phyloP scores from a whole-genome alignment of 2,329 filamentous ascomycete species.

The Chrysosphaeria jannelii region DNA sequence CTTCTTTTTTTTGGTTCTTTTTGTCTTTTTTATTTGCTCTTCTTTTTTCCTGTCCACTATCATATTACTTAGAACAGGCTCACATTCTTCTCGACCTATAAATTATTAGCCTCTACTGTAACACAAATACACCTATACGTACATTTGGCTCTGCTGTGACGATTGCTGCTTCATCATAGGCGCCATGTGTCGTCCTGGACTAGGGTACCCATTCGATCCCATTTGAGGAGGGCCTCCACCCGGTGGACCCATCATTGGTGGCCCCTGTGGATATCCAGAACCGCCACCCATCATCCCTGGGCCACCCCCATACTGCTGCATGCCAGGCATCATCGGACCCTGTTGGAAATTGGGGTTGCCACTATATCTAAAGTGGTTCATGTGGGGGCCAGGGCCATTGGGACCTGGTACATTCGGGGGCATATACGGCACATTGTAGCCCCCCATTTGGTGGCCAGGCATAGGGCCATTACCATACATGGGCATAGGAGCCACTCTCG shows the following conservation, averaged over 20 bases:
- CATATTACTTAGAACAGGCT: not conserved
- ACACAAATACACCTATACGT: too few relatives aligned
- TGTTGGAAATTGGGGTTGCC: slow-evolving; percentile 39
- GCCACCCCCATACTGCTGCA: slow-evolving; percentile 48
- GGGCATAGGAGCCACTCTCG: slow-evolving; percentile 39
- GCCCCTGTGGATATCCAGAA: too few relatives aligned
- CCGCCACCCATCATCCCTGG: slow-evolving; percentile 32
- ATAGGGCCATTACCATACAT: slow-evolving; percentile 40
- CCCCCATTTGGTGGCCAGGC: too few relatives aligned
- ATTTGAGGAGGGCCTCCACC: slow-evolving; percentile 16
- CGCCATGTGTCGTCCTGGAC: slow-evolving; percentile 47
- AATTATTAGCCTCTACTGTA: too few relatives aligned
- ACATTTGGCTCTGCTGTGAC: slow-evolving; percentile 77
- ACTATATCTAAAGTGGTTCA: slow-evolving; percentile 34
- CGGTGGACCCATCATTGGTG: slow-evolving; percentile 28
- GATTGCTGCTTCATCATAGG: slow-evolving; percentile 89
- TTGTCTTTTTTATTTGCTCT: not conserved
- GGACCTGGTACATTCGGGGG: too few relatives aligned
- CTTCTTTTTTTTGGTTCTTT: not conserved
- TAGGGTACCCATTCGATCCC: slow-evolving; percentile 53
- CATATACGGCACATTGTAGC: slow-evolving; percentile 41
- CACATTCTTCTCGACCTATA: too few relatives aligned
- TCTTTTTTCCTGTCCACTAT: not conserved
- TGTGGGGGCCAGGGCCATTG: slow-evolving; percentile 39
- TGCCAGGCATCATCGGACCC: slow-evolving; percentile 56